Base-by-base conservation (phyloP, 257 asterid species). In the Solanum neorickii region DNA sequence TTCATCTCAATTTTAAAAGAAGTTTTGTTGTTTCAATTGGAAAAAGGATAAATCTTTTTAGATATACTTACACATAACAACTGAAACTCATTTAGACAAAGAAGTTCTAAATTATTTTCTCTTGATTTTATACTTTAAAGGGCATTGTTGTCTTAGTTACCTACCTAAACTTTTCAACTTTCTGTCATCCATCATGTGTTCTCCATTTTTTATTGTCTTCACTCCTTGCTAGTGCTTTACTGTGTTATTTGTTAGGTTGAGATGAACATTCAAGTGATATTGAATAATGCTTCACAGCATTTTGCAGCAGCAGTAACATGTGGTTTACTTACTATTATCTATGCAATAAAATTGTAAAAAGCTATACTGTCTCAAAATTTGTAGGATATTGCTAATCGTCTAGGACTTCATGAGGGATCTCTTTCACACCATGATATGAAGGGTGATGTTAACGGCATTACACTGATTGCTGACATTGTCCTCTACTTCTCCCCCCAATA, bases 401-500 rank as follows among this genome's bases (percentile, higher is more conserved):
- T 97, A 92, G 92, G 94, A 87, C 93, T 97, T 88, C 89, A 87
- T 93, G 92, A 92, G 87, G 98, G 98, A 90, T 92, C 98, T 65
- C 87, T 97, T 86, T 90, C 90, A 91, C 99, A 94, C 91, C 93
- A 93, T 90, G 98, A 96, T 86, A 88, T 97, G 75, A 87, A 93
- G 87, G 89, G 90, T 88, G 98, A 94, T 87, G 97, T 93, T 87
- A 93, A 94, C 87, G 93, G 96, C 87, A 86, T 96, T 88, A 91
- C 94, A 88, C 87, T 97, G 93, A 97, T 96, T 98, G 94, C 98
- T 88, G 99, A 97, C 92, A 92, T 97, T 82, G 92, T 95, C 89
- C 95, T 97, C 49, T 96, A 95, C 88, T 94, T 94, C 86, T 95
- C 99, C 72, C 89, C 99, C 65, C 99, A 97, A 93, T 95, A 93